Percentiles rank a stretch among this genome's conserved stretches.
Conservation (phyloP, 495 filamentous ascomycete species). For the Glonium stellatum region DNA sequence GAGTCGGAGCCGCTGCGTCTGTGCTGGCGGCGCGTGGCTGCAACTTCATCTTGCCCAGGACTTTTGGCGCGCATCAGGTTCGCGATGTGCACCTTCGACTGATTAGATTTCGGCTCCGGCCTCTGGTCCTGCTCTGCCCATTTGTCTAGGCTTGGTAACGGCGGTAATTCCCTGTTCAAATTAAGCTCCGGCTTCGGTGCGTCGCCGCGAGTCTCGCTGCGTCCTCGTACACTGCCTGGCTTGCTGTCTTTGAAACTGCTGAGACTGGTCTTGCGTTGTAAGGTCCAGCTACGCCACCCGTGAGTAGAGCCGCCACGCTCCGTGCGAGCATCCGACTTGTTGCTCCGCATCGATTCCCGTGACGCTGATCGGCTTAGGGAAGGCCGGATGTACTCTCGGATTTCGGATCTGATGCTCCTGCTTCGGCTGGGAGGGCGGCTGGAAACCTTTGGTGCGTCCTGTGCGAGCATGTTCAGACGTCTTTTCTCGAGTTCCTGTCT, state of each 20-base stretch:
- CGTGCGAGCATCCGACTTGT: conserved; percentile 6
- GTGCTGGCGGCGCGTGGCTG: conserved; percentile 21
- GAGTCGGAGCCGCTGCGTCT: conserved; percentile 26
- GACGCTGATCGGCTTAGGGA: conserved; percentile 20
- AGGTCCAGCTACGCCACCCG: conserved; percentile 31
- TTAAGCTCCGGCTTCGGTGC: conserved; percentile 29
- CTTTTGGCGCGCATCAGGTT: conserved; percentile 27
- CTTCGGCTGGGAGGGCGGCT: conserved; percentile 22
- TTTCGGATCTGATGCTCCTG: conserved; percentile 26
- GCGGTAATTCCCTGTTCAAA: conserved; percentile 40
- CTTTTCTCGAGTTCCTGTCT: conserved; percentile 31
- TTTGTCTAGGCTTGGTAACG: conserved; percentile 37
- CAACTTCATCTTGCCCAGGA: conserved; percentile 19
- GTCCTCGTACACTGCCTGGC: conserved; percentile 21
- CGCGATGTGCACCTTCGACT: conserved; percentile 24
- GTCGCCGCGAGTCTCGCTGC: conserved; percentile 15
- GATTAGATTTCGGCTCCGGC: conserved; percentile 9
- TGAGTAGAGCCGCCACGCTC: conserved; percentile 17
- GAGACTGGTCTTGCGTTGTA: conserved; percentile 26
- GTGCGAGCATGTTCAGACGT: conserved; percentile 17
- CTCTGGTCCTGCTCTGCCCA: conserved; percentile 27
- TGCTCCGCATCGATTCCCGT: conserved; percentile 11
- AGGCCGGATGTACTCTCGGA: conserved; percentile 32
- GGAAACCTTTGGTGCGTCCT: conserved; percentile 9
- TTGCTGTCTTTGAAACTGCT: conserved; percentile 18